These are phyloP conservation scores for Paraphoma sp. DNA, from an alignment of 2,329 filamentous ascomycete genomes.

Conservation along the genomic window DNA sequence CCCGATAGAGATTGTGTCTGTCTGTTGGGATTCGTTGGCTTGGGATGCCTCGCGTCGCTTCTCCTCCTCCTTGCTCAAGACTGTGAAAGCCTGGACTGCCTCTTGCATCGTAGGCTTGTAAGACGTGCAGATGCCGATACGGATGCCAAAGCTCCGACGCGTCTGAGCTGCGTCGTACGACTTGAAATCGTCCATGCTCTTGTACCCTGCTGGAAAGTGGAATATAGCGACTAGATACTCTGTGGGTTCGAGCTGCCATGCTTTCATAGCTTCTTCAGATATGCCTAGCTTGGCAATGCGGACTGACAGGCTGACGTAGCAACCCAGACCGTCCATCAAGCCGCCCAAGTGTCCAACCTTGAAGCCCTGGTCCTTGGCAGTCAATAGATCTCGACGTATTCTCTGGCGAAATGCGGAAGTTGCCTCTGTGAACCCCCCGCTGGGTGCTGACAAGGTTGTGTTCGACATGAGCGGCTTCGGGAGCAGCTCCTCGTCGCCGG, in stretches of 20 bases:
- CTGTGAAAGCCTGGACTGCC: conserved; percentile 60
- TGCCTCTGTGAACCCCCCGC: conserved; percentile 23
- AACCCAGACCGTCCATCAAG: conserved; percentile 55
- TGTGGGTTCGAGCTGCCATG: conserved; percentile 72
- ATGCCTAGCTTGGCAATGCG: conserved; percentile 74
- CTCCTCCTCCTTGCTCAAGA: conserved; percentile 42
- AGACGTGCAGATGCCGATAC: conserved; percentile 71
- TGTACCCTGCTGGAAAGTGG: conserved; percentile 68
- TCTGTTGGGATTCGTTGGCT: conserved; percentile 23
- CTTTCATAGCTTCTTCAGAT: conserved; percentile 74
- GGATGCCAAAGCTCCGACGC: conserved; percentile 60
- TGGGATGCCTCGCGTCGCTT: conserved; percentile 28
- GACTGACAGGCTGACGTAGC: conserved; percentile 71
- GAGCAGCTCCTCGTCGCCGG: conserved; percentile 49
- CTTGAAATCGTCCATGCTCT: conserved; percentile 62
- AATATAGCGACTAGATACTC: conserved; percentile 80
- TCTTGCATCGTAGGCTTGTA: conserved; percentile 73
- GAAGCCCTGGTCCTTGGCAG: conserved; percentile 70
- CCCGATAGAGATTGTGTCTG: conserved; percentile 19
- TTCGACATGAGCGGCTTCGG: conserved; percentile 30
- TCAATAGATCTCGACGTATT: conserved; percentile 67
- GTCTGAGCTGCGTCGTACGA: conserved; percentile 46
- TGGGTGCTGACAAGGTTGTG: background rate
- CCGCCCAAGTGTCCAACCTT: conserved; percentile 69
- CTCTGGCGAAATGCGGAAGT: conserved; percentile 40